Evolutionary conservation across 768 basidiomycete genomes (phyloP), one percentile per base, ranked within the genome.

Genomic region (Fomitopsis pulvina): DNA sequence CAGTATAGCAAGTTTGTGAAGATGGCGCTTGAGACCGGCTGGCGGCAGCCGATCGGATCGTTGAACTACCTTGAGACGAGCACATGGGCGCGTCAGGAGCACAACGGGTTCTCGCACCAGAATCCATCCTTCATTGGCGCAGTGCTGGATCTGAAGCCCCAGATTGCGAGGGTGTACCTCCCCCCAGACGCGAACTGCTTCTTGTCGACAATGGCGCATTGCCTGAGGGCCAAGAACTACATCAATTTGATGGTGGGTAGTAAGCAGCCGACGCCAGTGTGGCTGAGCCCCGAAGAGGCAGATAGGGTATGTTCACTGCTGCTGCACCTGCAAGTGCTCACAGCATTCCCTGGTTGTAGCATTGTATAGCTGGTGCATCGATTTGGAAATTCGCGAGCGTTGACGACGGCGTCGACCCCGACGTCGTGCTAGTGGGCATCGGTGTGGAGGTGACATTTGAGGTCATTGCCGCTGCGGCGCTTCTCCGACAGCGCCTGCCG

Each of bases 101-200:
- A 93, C 66, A 92, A 93, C 56, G 91, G 91, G 11, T 94, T 88
- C 68, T 89, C 87, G 14, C 90, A 92, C 59, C 88, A 93, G 63
- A 86, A 89, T 57, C 87, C 88, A 2, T 77, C 83, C 2, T 88
- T 95, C 64, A 92, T 95, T 57, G 85, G 87, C 20, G 85, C 87
- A 0, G 77, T 96, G n/a, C 76, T 94, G 50, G 79, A 82, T 58
- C 68, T 94, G 53, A 92, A 92, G 57, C 73, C 83, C 12, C 66
- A 66, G 30, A 71, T 81, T 51, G 84, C 84, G 0, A 78, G 90
- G 2, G 86, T 92, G 3, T 92, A 91, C 62, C 73, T 92, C 21
- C 88, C 91, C 0, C 88, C 92, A n/a, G 92, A 95, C 58, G 87
- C 88, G 11, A 93, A 94, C 63, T 86, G 86, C 60, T 82, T 86